A percentile compares a stretch with the other conserved stretches of the same genome.
Conservation (phyloP, 2,329 filamentous ascomycete genomes). For the Bimuria novae-zelandiae region DNA sequence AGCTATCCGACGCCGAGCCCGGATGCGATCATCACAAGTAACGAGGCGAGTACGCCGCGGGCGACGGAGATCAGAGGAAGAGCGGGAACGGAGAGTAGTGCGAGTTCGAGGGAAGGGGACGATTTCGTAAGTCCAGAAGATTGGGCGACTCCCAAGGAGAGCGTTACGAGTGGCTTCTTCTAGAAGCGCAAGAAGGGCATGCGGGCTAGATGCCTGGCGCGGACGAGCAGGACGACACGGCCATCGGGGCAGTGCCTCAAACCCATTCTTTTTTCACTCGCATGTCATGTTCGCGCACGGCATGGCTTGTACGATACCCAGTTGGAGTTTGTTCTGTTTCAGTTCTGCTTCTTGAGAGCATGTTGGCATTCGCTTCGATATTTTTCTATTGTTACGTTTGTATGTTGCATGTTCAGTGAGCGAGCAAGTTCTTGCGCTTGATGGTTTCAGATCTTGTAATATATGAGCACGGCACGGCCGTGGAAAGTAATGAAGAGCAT, state of each 20-base stretch:
- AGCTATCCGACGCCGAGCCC: slow-evolving; percentile 42
- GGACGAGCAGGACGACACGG: slow-evolving; percentile 4
- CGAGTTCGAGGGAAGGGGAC: slow-evolving; percentile 22
- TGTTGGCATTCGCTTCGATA: background rate
- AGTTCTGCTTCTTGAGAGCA: background rate
- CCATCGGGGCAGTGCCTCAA: slow-evolving; percentile 1
- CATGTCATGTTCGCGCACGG: background rate
- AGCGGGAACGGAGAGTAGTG: background rate
- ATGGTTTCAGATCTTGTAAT: background rate
- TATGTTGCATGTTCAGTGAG: background rate
- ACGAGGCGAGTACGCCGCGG: slow-evolving; percentile 35
- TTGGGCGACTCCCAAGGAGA: slow-evolving; percentile 46
- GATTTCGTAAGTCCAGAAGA: slow-evolving; percentile 36
- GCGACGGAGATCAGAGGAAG: slow-evolving; percentile 17
- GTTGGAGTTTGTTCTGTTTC: background rate
- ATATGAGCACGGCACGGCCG: background rate
- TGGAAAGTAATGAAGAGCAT: background rate
- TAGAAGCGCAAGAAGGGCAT: background rate
- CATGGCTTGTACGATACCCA: slow-evolving; percentile 7
- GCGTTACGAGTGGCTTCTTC: slow-evolving; percentile 31
- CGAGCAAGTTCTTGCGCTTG: background rate
- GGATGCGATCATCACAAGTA: slow-evolving; percentile 28
- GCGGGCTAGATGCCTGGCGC: background rate
- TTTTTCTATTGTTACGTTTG: background rate
- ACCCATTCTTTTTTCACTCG: background rate